Percentiles rank a stretch among this genome's conserved stretches.
phyloP scores from a whole-genome alignment of 2,329 filamentous ascomycete genomes.

The Alternaria sp. region DNA sequence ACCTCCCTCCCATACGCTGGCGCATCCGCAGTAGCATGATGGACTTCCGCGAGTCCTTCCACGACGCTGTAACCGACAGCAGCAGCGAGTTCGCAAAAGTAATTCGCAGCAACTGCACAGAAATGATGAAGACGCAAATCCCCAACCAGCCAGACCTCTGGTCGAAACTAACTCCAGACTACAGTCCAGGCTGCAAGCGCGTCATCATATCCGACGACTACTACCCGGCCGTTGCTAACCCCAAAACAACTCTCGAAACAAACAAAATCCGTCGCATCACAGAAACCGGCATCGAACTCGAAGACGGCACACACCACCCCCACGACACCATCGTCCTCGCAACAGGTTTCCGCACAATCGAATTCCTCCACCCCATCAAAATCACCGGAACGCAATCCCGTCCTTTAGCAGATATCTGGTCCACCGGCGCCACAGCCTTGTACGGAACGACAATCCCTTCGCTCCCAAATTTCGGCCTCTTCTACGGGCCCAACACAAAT shows the following conservation, averaged over 20 bases:
- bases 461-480: conserved; percentile 65
- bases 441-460: conserved; percentile 62
- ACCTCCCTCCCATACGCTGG: conserved; percentile 61
- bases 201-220: conserved; percentile 66
- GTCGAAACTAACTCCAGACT: conserved; percentile 63
- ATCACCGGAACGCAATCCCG: conserved; percentile 58
- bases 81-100: conserved; percentile 53
- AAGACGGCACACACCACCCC: conserved; percentile 53
- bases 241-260: conserved; percentile 63
- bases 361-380: conserved; percentile 67
- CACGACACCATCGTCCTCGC: conserved; percentile 67
- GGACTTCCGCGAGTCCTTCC: conserved; percentile 63
- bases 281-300: conserved; percentile 57
- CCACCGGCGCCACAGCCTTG: conserved; percentile 59
- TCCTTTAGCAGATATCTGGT: conserved; percentile 61
- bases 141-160: conserved; percentile 61
- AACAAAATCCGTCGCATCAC: conserved; percentile 58
- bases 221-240: conserved; percentile 59
- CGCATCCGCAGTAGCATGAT: conserved; percentile 62
- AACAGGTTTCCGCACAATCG: conserved; percentile 66
- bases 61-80: conserved; percentile 56
- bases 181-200: conserved; percentile 64
- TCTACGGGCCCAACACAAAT: conserved; percentile 66
- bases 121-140: conserved; percentile 58
- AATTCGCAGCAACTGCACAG: conserved; percentile 50